Evolutionary conservation across 2,329 filamentous ascomycete genomes (phyloP).

Genomic region (Paecilomyces variotii): DNA sequence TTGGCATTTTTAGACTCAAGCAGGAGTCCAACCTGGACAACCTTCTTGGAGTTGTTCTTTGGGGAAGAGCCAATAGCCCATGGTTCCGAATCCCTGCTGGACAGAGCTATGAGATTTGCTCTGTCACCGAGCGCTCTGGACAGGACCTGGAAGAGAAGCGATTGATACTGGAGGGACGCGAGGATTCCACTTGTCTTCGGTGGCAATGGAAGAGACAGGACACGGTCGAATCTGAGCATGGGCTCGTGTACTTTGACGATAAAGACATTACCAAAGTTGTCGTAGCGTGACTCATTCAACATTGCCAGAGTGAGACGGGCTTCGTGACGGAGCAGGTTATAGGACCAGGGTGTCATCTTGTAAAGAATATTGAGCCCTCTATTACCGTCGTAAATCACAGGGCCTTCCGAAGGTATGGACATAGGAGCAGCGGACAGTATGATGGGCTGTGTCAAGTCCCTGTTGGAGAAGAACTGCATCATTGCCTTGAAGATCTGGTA

Average conservation of each 20-base stretch:
- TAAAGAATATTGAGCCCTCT: constrained; percentile 74
- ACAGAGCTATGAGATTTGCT: constrained; percentile 58
- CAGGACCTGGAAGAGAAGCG: constrained; percentile 54
- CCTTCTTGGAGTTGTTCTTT: constrained; percentile 13
- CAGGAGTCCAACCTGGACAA: constrained; percentile 58
- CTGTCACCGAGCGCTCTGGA: constrained; percentile 68
- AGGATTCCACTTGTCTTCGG: constrained; percentile 18
- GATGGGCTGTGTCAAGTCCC: constrained; percentile 64
- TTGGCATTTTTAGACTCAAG: constrained; percentile 65
- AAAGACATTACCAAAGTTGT: constrained; percentile 81
- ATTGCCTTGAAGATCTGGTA: constrained; percentile 93
- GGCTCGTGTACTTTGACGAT: constrained; percentile 53
- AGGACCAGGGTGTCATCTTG: constrained; percentile 87
- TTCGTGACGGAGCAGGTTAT: constrained; percentile 62
- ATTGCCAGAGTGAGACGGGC: constrained; percentile 66
- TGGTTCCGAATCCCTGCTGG: constrained; percentile 27
- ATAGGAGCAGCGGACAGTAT: constrained; percentile 27
- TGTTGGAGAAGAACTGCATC: constrained; percentile 74
- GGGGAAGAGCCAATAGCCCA: constrained; percentile 44
- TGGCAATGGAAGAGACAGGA: constrained; percentile 29
- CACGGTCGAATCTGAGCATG: constrained; percentile 48
- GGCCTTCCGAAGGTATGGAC: constrained; percentile 41
- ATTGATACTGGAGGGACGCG: constrained; percentile 21
- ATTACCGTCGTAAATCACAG: constrained; percentile 69
- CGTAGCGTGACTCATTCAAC: constrained; percentile 62